Percentiles rank a stretch among this genome's conserved stretches.
Conservation (phyloP, 441 rosid genomes). For the Breynia disticha region DNA sequence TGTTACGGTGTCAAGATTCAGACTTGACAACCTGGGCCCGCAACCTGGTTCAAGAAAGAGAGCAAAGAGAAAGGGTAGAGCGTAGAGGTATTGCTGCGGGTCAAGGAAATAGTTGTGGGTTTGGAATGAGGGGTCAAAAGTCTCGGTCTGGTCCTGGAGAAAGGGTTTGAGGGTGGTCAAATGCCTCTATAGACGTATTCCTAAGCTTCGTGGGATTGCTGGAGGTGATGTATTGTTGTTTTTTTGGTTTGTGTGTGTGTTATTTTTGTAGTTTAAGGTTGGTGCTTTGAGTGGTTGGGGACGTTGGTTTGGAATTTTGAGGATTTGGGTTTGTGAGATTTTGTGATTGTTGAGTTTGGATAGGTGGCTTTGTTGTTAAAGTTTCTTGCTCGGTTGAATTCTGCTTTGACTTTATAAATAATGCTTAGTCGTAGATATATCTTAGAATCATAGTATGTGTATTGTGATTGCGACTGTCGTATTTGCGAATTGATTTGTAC, state of each 20-base stretch:
- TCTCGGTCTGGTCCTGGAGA: slow-evolving; percentile 89
- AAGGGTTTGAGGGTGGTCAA: slow-evolving; percentile 94
- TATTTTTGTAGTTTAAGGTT: not conserved
- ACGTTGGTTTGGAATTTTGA: too few relatives aligned
- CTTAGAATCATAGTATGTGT: too few relatives aligned
- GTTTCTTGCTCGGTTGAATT: too few relatives aligned
- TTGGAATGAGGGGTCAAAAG: slow-evolving; percentile 96
- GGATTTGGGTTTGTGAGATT: too few relatives aligned
- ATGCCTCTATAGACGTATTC: slow-evolving; percentile 77
- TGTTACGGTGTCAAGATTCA: slow-evolving; percentile 26
- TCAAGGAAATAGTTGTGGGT: slow-evolving; percentile 90
- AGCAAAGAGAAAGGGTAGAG: slow-evolving; percentile 86
- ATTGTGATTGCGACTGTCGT: too few relatives aligned
- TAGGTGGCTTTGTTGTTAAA: too few relatives aligned
- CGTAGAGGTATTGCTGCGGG: slow-evolving; percentile 90
- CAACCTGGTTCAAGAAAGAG: slow-evolving; percentile 86
- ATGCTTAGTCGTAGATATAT: too few relatives aligned
- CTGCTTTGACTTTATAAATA: too few relatives aligned
- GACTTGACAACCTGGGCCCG: slow-evolving; percentile 74
- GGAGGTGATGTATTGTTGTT: slow-evolving; percentile 42
- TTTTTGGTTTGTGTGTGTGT: not conserved
- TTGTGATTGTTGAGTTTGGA: too few relatives aligned
- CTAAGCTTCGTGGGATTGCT: slow-evolving; percentile 80
- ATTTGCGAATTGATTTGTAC: too few relatives aligned
- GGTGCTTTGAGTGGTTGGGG: not conserved